A percentile compares a stretch with the other conserved stretches of the same genome.
Evolutionary conservation across 2,329 filamentous ascomycete species (phyloP).

Genomic region (Kalmusia sp.): DNA sequence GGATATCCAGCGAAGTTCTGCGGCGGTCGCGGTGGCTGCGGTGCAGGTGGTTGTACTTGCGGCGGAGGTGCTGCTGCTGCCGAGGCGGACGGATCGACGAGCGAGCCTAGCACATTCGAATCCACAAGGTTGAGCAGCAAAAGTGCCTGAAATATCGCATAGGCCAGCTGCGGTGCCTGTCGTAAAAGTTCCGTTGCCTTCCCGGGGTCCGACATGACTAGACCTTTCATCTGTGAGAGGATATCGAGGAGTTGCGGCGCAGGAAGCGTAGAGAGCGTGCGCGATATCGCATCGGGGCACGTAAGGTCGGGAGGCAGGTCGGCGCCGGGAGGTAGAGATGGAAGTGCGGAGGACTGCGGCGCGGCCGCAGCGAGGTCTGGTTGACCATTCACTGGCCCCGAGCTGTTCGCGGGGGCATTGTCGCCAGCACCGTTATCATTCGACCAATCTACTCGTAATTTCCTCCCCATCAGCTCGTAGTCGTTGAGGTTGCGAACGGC

Average conservation of each 20-base stretch:
- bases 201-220: slow-evolving; percentile 81
- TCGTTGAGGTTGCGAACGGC: slow-evolving; percentile 96
- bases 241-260: slow-evolving; percentile 91
- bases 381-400: slow-evolving; percentile 49
- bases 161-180: slow-evolving; percentile 89
- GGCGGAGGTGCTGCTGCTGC: slow-evolving; percentile 42
- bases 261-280: slow-evolving; percentile 85
- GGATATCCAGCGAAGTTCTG: slow-evolving; percentile 44
- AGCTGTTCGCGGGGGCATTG: slow-evolving; percentile 55
- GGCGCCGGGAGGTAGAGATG: slow-evolving; percentile 82
- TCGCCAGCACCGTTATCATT: slow-evolving; percentile 82
- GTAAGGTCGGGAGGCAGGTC: slow-evolving; percentile 84
- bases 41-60: slow-evolving; percentile 43
- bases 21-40: slow-evolving; percentile 35
- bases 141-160: slow-evolving; percentile 93
- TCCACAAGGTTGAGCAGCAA: slow-evolving; percentile 93
- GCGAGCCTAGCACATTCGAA: slow-evolving; percentile 78
- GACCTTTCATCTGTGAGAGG: slow-evolving; percentile 89
- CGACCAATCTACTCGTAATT: slow-evolving; percentile 93
- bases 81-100: slow-evolving; percentile 67
- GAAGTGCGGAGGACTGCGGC: slow-evolving; percentile 64
- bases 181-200: slow-evolving; percentile 86
- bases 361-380: slow-evolving; percentile 41
- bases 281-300: slow-evolving; percentile 89
- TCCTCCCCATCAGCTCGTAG: slow-evolving; percentile 92